Evolutionary conservation across 495 filamentous ascomycete genomes (phyloP).

Genomic region (Penicillium odoratum): DNA sequence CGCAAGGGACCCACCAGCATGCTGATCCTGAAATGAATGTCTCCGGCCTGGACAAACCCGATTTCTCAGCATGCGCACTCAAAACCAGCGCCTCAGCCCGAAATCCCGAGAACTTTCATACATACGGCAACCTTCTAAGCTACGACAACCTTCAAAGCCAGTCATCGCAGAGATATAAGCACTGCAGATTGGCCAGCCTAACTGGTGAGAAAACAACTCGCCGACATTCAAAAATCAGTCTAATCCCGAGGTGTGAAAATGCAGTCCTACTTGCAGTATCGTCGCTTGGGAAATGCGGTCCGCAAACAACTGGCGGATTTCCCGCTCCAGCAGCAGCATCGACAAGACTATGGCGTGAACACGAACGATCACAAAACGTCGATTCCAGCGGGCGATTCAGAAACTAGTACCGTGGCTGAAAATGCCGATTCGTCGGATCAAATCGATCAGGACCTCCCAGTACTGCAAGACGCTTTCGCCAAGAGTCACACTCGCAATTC

Average conservation of each 20-base stretch:
- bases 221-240: slow-evolving; percentile 10
- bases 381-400: background rate
- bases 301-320: slow-evolving; percentile 25
- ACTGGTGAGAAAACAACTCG: slow-evolving; percentile 19
- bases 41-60: slow-evolving; percentile 3
- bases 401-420: background rate
- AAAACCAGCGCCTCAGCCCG: too few relatives aligned
- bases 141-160: background rate
- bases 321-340: background rate
- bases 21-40: slow-evolving; percentile 4
- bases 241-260: slow-evolving; percentile 22
- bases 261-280: slow-evolving; percentile 44
- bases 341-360: background rate
- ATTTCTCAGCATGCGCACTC: slow-evolving; percentile 14
- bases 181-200: background rate
- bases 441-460: background rate
- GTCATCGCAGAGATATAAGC: background rate
- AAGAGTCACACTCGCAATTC: slow-evolving; percentile 24
- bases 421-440: background rate
- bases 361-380: background rate
- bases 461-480: slow-evolving; percentile 1
- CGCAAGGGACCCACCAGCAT: slow-evolving; percentile 15
- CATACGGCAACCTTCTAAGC: background rate
- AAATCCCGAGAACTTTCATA: background rate
- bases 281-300: slow-evolving; percentile 37